A percentile compares a stretch with the other conserved stretches of the same genome.
These are phyloP conservation scores for Rutstroemia sp. DNA, from an alignment of 2,329 filamentous ascomycete species.

Conservation along the genomic window DNA sequence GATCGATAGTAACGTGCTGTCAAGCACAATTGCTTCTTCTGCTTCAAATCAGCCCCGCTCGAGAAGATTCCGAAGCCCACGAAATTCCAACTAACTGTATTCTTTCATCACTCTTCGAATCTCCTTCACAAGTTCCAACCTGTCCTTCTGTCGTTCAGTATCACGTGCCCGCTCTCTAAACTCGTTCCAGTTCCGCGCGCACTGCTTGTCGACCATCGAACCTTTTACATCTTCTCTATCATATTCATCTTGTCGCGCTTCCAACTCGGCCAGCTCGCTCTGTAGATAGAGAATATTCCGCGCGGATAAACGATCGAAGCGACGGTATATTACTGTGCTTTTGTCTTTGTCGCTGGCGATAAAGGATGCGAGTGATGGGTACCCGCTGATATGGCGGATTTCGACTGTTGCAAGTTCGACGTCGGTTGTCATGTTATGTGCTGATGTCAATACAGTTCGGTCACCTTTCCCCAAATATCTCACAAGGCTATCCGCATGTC, in stretches of 20 bases:
- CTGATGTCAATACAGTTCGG: no score
- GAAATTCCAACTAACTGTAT: no score
- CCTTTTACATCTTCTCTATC: constrained; percentile 10
- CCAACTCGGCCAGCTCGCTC: constrained; percentile 13
- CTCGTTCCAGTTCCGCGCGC: constrained; percentile 10
- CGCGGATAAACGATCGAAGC: constrained; percentile 13
- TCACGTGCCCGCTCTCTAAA: constrained; percentile 8
- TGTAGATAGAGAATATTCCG: constrained; percentile 15
- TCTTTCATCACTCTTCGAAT: constrained; percentile 2
- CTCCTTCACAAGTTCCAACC: constrained; percentile 11
- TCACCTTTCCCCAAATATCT: no score
- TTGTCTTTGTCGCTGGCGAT: not conserved
- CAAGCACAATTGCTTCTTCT: no score
- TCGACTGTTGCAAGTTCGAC: no score
- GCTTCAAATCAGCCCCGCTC: no score
- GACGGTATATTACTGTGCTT: constrained; percentile 8
- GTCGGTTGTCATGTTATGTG: no score
- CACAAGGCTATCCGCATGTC: no score
- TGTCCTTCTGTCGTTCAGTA: not conserved
- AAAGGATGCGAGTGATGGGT: not conserved
- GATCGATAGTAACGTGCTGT: no score
- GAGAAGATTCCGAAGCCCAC: no score
- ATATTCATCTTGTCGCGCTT: constrained; percentile 9
- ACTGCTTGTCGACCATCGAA: not conserved
- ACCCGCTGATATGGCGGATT: not conserved